Evolutionary conservation across 176 grass and related monocot genomes (phyloP).

Genomic region (Phoenix roebelenii): DNA sequence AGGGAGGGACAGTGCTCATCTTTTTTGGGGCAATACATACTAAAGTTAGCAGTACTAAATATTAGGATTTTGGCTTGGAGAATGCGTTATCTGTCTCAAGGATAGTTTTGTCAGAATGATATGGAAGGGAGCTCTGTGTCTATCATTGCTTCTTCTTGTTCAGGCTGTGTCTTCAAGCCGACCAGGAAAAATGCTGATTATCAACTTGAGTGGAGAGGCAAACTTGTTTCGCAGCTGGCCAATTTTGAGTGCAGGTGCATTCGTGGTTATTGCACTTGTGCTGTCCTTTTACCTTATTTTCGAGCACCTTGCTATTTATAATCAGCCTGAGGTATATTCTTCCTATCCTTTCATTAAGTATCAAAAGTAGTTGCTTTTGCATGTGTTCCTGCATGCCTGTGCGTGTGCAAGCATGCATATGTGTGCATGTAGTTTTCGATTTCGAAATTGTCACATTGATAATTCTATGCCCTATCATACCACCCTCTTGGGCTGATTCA

Average conservation of each 20-base stretch:
- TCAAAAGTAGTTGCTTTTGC: too few relatives aligned
- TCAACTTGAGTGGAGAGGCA: constrained; percentile 35
- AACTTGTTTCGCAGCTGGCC: constrained; percentile 66
- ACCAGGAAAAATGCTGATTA: constrained; percentile 48
- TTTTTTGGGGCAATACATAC: too few relatives aligned
- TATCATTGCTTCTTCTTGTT: constrained; percentile 53
- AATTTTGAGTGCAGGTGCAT: constrained; percentile 72
- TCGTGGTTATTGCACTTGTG: constrained; percentile 48
- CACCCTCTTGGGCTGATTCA: constrained; percentile 13
- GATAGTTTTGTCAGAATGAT: constrained; percentile 34
- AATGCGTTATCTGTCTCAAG: background rate
- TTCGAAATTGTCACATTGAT: too few relatives aligned
- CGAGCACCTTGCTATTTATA: constrained; percentile 80
- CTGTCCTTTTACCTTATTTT: constrained; percentile 77
- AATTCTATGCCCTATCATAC: constrained; percentile 1
- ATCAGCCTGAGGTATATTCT: constrained; percentile 76
- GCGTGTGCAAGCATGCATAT: too few relatives aligned
- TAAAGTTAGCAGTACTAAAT: too few relatives aligned
- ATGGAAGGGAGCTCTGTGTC: constrained; percentile 40
- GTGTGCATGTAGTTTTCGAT: too few relatives aligned
- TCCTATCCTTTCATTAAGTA: constrained; percentile 11
- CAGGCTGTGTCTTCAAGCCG: constrained; percentile 45
- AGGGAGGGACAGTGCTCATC: too few relatives aligned
- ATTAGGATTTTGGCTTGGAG: constrained; percentile 5
- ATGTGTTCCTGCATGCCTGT: too few relatives aligned